Percentiles rank a stretch among this genome's conserved stretches.
phyloP scores from a whole-genome alignment of 805 yeast genomes.

The Kodamaea neixiangensis region DNA sequence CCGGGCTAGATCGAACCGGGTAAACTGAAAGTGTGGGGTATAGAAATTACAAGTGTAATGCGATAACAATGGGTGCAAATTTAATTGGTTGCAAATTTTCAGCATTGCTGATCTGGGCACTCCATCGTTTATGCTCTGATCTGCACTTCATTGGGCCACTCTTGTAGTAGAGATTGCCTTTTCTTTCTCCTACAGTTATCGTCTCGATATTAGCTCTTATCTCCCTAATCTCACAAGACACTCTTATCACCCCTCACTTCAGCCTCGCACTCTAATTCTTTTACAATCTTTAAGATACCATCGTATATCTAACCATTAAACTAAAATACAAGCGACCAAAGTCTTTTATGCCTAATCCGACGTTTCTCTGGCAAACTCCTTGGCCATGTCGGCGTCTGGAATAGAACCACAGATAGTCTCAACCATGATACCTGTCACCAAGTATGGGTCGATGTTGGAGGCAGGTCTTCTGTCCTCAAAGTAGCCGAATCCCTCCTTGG shows the following conservation, averaged over 20 bases:
- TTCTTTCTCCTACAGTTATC: no score
- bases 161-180: not conserved
- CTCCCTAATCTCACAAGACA: not conserved
- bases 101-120: no score
- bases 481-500: constrained; percentile 97
- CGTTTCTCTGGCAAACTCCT: constrained; percentile 78
- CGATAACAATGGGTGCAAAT: not conserved
- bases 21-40: not conserved
- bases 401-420: constrained; percentile 96
- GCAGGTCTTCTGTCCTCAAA: constrained; percentile 99
- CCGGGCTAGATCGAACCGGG: no score
- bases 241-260: not conserved
- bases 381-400: constrained; percentile 92
- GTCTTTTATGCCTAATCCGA: constrained; percentile 7
- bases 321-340: constrained; percentile 2
- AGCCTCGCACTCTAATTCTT: not conserved
- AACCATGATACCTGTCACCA: constrained; percentile 96
- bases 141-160: not conserved
- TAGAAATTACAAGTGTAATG: not conserved
- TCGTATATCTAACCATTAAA: constrained; percentile 4
- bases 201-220: no score
- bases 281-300: not conserved
- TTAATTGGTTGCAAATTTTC: not conserved
- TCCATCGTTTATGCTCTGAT: no score
- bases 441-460: constrained; percentile 97